Evolutionary conservation across 192 early-diverging fungal genomes (phyloP), one percentile per base, ranked within the genome.

Genomic region (Jimgerdemannia flammicorona): DNA sequence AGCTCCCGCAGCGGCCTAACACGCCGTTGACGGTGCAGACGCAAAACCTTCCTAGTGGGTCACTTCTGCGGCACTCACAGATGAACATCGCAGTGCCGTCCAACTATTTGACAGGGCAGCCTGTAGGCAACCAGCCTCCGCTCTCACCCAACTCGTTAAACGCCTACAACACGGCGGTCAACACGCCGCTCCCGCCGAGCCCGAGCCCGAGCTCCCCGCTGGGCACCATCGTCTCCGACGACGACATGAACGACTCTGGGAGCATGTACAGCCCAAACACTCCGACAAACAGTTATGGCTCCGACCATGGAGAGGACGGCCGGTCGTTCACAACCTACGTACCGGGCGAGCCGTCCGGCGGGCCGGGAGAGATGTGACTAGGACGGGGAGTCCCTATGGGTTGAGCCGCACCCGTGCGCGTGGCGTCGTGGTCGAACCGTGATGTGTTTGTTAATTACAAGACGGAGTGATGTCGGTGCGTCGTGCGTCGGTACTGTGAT

Each of bases 111-210:
- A 59, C 39, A 19, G 63, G n/a, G 40, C 43, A 19, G 73, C 44
- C 41, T 43, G n/a, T 44, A 40, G 43, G 40, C 64, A 77, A 54
- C 71, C 75, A 59, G 20, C 67, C 19, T 71, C 76, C 3, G 70
- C 75, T 39, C 44, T 59, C 49, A 59, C 49, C 49, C 49, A 59
- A 59, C 49, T 59, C 86, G 3, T 49, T 83, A 69, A 75, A 78
- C n/a, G 80, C 84, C 2, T 85, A 84, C 72, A 86, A 83, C 54
- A 77, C 76, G 20, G 87, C 87, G 7, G 75, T 88, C 43, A 88
- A 88, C 41, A 88, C 87, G 7, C 87, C 87, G 2, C 70, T 88
- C 63, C 85, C 87, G 43, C 85, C 85, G 17, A 88, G 87, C 67
- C 84, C 85, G 4, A 77, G 76, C 17, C 71, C 71, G 49, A 59